Percentiles rank a stretch among this genome's conserved stretches.
phyloP scores from a whole-genome alignment of 805 yeast species.

The Starmerella geochares region DNA sequence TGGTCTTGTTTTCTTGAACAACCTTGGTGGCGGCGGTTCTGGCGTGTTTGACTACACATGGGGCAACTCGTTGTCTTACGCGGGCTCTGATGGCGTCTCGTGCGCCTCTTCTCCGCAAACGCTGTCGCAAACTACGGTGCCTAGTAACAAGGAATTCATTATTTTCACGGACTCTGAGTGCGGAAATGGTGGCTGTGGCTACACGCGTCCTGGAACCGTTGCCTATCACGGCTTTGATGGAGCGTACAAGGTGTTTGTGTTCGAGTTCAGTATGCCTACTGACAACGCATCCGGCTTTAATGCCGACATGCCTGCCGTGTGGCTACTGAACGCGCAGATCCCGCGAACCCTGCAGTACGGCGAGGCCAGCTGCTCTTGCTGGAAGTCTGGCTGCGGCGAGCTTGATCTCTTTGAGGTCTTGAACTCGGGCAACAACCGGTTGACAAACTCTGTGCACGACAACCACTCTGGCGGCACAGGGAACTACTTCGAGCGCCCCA shows the following conservation, averaged over 20 bases:
- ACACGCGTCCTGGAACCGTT: conserved; percentile 73
- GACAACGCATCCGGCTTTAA: conserved; percentile 41
- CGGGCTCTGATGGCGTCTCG: conserved; percentile 64
- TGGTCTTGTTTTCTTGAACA: conserved; percentile 75
- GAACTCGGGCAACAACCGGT: conserved; percentile 59
- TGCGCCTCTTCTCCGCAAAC: conserved; percentile 62
- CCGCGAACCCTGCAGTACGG: conserved; percentile 97
- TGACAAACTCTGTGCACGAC: conserved; percentile 67
- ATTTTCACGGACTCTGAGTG: conserved; percentile 54
- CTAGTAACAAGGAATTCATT: conserved; percentile 67
- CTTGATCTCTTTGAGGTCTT: conserved; percentile 87
- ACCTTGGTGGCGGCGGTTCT: conserved; percentile 68
- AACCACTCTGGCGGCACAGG: conserved; percentile 75
- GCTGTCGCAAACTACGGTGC: conserved; percentile 56
- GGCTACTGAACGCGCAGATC: conserved; percentile 90
- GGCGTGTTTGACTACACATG: conserved; percentile 80
- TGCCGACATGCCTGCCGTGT: conserved; percentile 95
- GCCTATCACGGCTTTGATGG: conserved; percentile 95
- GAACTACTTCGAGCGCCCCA: conserved; percentile 84
- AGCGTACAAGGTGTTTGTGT: conserved; percentile 68
- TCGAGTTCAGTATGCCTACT: conserved; percentile 89
- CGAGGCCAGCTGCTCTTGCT: conserved; percentile 75
- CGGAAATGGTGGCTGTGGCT: conserved; percentile 56
- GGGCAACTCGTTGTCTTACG: conserved; percentile 87
- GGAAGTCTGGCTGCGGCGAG: conserved; percentile 97